These are phyloP conservation scores for Nitzschia palea DNA, from an alignment of 108 stramenopile genomes.

Conservation along the genomic window DNA sequence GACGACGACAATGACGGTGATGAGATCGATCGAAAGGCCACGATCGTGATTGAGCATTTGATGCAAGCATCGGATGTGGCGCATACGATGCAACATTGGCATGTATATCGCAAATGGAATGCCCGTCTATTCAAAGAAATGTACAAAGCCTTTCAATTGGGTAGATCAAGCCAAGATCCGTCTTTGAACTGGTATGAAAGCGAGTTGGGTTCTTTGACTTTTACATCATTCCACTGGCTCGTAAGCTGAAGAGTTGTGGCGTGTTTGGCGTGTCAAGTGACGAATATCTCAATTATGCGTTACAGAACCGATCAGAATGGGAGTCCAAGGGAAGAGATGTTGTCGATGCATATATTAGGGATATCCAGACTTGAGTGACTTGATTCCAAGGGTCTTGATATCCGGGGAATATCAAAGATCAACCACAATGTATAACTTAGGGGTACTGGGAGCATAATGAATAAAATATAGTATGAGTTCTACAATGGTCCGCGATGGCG, in stretches of 20 bases:
- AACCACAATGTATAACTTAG: no score
- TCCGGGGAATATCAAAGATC: no score
- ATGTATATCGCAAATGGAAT: conserved; percentile 3
- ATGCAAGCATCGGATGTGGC: conserved; percentile 7
- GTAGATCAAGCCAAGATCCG: conserved; percentile 23
- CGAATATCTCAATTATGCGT: no score
- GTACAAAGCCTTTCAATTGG: conserved; percentile 25
- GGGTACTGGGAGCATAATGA: no score
- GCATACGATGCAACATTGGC: not conserved
- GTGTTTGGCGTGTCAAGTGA: no score
- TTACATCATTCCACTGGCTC: not conserved
- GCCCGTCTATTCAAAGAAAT: conserved; percentile 35
- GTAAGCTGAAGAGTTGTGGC: not conserved
- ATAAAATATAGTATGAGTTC: no score
- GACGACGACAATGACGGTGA: not conserved
- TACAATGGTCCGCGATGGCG: no score
- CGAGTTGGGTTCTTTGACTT: conserved; percentile 9
- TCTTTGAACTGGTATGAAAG: conserved; percentile 28
- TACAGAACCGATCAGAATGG: no score
- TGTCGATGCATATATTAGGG: no score
- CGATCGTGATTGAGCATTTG: conserved; percentile 2
- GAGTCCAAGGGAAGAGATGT: no score
- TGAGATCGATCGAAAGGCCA: conserved; percentile 4
- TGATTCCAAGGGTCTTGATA: no score
- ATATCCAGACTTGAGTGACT: no score